A percentile compares a stretch with the other conserved stretches of the same genome.
These are phyloP conservation scores for Globisporangium echinulatum DNA, from an alignment of 352 stramenopile species.

Conservation along the genomic window DNA sequence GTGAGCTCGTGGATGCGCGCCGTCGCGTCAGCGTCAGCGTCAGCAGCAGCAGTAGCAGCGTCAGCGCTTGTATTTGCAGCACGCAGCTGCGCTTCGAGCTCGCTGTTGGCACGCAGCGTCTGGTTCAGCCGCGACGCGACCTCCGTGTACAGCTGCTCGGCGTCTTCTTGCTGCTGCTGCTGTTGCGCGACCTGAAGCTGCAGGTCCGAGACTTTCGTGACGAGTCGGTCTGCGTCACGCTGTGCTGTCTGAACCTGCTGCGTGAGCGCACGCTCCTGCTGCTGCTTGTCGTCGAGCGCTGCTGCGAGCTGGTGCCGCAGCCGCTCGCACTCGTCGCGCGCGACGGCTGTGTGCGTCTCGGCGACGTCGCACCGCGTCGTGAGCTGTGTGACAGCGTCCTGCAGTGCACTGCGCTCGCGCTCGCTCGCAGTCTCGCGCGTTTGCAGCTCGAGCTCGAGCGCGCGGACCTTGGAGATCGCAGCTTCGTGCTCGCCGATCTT, in stretches of 20 bases:
- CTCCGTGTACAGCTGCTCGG: slow-evolving; percentile 49
- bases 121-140: slow-evolving; percentile 56
- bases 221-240: slow-evolving; percentile 19
- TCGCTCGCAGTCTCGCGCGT: slow-evolving; percentile 15
- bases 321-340: slow-evolving; percentile 50
- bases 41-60: not conserved
- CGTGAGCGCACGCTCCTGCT: slow-evolving; percentile 33
- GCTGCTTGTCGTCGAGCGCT: slow-evolving; percentile 40
- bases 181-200: slow-evolving; percentile 30
- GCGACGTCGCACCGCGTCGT: slow-evolving; percentile 25
- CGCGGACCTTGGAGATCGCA: slow-evolving; percentile 37
- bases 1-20: slow-evolving; percentile 10
- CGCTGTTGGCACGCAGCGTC: slow-evolving; percentile 27
- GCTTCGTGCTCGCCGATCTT: slow-evolving; percentile 43
- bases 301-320: slow-evolving; percentile 40
- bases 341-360: slow-evolving; percentile 37
- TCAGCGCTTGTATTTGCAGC: slow-evolving; percentile 2
- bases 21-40: not conserved
- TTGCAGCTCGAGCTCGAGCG: slow-evolving; percentile 45
- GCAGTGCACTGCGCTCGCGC: slow-evolving; percentile 26
- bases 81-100: slow-evolving; percentile 12
- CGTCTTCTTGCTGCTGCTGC: slow-evolving; percentile 52
- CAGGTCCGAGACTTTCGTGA: slow-evolving; percentile 35
- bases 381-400: slow-evolving; percentile 22
- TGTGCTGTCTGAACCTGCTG: slow-evolving; percentile 15